Evolutionary conservation across 179 eudicot species (phyloP).

Genomic region (Silene coronaria): DNA sequence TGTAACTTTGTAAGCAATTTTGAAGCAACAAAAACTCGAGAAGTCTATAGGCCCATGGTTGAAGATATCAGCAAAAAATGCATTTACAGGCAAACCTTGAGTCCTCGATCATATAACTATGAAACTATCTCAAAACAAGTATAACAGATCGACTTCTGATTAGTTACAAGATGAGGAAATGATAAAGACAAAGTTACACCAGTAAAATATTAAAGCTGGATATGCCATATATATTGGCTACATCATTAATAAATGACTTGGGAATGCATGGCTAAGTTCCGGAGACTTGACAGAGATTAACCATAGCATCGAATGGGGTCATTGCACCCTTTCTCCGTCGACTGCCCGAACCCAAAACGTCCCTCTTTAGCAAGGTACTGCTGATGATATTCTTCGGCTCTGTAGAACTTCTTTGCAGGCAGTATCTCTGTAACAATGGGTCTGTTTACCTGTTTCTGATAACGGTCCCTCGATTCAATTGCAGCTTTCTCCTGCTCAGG

Average conservation of each 20-base stretch:
- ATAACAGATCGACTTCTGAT: background rate
- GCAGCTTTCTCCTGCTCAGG: constrained; percentile 82
- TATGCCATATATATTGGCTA: constrained; percentile 9
- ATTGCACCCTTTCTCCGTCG: constrained; percentile 81
- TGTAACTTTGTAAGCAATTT: too few relatives aligned
- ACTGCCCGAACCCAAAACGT: constrained; percentile 67
- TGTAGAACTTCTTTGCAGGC: constrained; percentile 90
- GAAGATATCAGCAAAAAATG: background rate
- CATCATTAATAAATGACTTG: background rate
- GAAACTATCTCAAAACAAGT: background rate
- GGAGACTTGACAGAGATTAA: constrained; percentile 22
- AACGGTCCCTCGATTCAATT: constrained; percentile 61
- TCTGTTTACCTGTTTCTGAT: constrained; percentile 60
- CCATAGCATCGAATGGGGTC: constrained; percentile 95
- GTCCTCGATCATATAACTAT: background rate
- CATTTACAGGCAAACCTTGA: constrained; percentile 18
- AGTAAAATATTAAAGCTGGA: constrained; percentile 2
- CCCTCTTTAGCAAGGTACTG: constrained; percentile 96
- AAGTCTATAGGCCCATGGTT: background rate
- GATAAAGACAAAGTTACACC: constrained; percentile 3
- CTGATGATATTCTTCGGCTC: constrained; percentile 94
- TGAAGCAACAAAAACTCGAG: background rate
- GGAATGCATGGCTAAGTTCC: background rate
- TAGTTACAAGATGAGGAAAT: constrained; percentile 14
- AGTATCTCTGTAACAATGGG: constrained; percentile 78